phyloP scores from a whole-genome alignment of 495 filamentous ascomycete species.

The Friedmanniomyces endolithicus region DNA sequence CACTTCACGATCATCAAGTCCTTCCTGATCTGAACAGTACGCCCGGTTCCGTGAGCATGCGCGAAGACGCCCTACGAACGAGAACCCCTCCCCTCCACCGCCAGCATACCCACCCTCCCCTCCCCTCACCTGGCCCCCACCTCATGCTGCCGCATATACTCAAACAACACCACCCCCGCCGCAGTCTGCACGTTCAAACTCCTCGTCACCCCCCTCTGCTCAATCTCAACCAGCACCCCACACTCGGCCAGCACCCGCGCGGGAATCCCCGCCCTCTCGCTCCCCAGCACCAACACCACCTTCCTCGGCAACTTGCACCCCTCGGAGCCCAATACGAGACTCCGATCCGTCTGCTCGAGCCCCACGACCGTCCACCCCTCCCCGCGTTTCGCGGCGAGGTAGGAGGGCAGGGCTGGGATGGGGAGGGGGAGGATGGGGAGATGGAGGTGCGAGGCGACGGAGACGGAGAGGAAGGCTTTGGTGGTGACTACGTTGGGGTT shows the following conservation, averaged over 20 bases:
- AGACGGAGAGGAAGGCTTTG: slow-evolving; percentile 33
- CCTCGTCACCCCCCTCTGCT: slow-evolving; percentile 36
- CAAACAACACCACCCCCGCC: too few species aligned
- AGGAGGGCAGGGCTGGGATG: slow-evolving; percentile 1
- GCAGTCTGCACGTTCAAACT: too few species aligned
- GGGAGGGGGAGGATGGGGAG: slow-evolving; percentile 33
- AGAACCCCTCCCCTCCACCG: too few species aligned
- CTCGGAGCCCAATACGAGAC: slow-evolving; percentile 28
- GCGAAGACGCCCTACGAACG: too few species aligned
- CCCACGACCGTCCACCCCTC: slow-evolving; percentile 36
- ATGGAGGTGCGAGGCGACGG: slow-evolving; percentile 35
- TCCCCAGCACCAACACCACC: slow-evolving; percentile 35
- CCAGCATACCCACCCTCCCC: too few species aligned
- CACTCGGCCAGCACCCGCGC: slow-evolving; percentile 32
- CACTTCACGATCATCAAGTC: too few species aligned
- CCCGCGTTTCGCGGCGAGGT: slow-evolving; percentile 25
- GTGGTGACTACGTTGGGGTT: slow-evolving; percentile 21
- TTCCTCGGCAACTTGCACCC: slow-evolving; percentile 29
- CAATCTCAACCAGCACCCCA: slow-evolving; percentile 39
- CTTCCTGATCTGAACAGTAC: too few species aligned
- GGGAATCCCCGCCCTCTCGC: slow-evolving; percentile 38
- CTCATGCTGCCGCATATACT: too few species aligned
- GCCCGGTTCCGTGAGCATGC: too few species aligned
- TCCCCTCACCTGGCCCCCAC: too few species aligned
- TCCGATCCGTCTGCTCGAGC: slow-evolving; percentile 40